Percentiles rank a stretch among this genome's conserved stretches.
phyloP scores from a whole-genome alignment of 768 basidiomycete species.

The Daedaleopsis sinensis region DNA sequence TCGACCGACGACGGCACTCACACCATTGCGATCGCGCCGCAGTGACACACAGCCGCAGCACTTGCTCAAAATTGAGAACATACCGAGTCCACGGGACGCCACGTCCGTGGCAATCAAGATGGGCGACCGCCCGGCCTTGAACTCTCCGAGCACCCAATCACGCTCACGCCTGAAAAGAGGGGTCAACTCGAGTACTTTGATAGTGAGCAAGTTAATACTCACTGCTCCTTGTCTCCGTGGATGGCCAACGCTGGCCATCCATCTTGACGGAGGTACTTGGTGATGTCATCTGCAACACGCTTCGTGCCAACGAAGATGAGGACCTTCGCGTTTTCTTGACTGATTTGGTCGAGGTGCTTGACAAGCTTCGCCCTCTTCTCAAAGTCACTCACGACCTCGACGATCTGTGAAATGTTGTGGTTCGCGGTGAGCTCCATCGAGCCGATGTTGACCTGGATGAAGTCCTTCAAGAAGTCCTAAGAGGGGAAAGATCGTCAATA shows the following conservation, averaged over 20 bases:
- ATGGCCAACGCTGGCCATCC: conserved; percentile 99
- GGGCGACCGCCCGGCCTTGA: conserved; percentile 96
- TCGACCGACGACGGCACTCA: conserved; percentile 13
- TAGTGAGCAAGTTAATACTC: conserved; percentile 39
- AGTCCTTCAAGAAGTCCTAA: conserved; percentile 93
- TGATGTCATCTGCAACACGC: conserved; percentile 97
- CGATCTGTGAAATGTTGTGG: conserved; percentile 94
- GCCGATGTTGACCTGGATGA: conserved; percentile 98
- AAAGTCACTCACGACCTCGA: conserved; percentile 96
- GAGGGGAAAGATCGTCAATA: conserved; percentile 7
- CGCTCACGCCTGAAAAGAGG: conserved; percentile 75
- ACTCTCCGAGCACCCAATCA: conserved; percentile 98
- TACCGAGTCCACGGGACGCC: conserved; percentile 99
- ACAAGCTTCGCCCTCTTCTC: conserved; percentile 96
- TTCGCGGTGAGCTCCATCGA: conserved; percentile 99
- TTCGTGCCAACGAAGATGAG: conserved; percentile 99
- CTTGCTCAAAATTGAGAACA: conserved; percentile 58
- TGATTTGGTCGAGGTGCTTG: conserved; percentile 97
- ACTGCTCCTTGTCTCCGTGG: conserved; percentile 99
- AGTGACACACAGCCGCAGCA: conserved; percentile 42
- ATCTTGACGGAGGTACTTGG: conserved; percentile 95
- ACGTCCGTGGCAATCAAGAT: conserved; percentile 99
- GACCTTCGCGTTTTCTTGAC: conserved; percentile 96
- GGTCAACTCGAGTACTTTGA: conserved; percentile 5
- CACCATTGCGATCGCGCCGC: conserved; percentile 32